Evolutionary conservation across 1,284 basidiomycete species (phyloP), one percentile per base, ranked within the genome.

Genomic region (Coniophora puteana): DNA sequence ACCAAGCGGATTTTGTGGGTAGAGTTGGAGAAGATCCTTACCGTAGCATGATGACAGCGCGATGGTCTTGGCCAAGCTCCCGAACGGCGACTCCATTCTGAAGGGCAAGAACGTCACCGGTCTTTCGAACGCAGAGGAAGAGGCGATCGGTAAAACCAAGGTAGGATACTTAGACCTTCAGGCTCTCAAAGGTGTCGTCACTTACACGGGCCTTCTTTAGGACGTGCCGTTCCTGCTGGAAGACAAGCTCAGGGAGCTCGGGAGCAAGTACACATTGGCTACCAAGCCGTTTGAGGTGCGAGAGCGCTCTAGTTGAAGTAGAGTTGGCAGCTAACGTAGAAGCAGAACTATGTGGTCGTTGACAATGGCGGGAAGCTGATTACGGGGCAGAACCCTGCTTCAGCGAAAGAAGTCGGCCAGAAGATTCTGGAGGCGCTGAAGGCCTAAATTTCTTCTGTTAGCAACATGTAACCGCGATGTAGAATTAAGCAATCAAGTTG

Each of bases 41-140:
- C 22, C 41, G 17, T 38, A n/a, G 4, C 1, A 17, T 18, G n/a
- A 12, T 26, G 14, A 22, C 25, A 74, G 71, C 32, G 75, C 76
- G 29, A 61, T 88, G 16, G 72, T 79, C 14, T 68, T 69, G 11
- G 80, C 63, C 6, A 75, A 70, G 13, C 78, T 77, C 50, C 60
- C 66, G 2, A 55, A 70, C 4, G 79, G 78, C 34, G 72, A 77
- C 48, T 74, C 78, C 3, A 80, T 89, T 46, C 78, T 90, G 53
- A 70, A 68, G 11, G 84, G 79, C 25, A 74, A 71, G 43, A 54
- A 63, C 14, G 70, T 71, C 30, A 89, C 87, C 0, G 79, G 74
- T 18, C 88, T 91, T 65, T 80, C 85, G 41, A 82, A 90, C 58
- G 61, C 53, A 1, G 88, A 90, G 55, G 87, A 90, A 55, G 67